Conservation (phyloP, 2,329 filamentous ascomycete genomes). For the Paraphoma sp. region DNA sequence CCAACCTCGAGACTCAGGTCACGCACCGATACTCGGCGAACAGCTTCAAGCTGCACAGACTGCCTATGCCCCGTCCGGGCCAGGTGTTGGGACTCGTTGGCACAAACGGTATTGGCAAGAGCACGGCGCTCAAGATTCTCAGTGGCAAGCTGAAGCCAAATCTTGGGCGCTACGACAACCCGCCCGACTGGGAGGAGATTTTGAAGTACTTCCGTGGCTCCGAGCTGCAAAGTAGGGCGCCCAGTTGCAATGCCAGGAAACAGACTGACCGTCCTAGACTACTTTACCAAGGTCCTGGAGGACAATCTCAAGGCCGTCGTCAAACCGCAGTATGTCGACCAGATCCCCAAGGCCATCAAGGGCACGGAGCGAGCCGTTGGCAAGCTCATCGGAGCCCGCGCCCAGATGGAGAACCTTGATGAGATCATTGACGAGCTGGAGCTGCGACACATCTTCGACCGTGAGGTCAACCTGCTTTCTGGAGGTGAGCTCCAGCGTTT, state of each 20-base stretch:
- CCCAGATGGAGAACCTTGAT: slow-evolving; percentile 79
- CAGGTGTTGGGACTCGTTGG: slow-evolving; percentile 96
- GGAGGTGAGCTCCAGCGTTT: slow-evolving; percentile 99
- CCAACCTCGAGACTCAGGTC: slow-evolving; percentile 97
- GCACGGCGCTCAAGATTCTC: slow-evolving; percentile 98
- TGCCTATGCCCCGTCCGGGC: slow-evolving; percentile 93
- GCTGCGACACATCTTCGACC: slow-evolving; percentile 86
- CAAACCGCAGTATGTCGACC: slow-evolving; percentile 99
- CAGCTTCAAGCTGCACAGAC: slow-evolving; percentile 98
- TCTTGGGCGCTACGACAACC: slow-evolving; percentile 91
- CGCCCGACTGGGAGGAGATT: slow-evolving; percentile 98
- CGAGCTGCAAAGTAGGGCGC: slow-evolving; percentile 84
- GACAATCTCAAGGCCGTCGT: slow-evolving; percentile 97
- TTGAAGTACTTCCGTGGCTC: slow-evolving; percentile 98
- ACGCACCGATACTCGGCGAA: slow-evolving; percentile 99
- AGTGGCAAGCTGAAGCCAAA: slow-evolving; percentile 99
- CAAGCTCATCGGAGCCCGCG: slow-evolving; percentile 76
- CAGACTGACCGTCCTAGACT: slow-evolving; percentile 65
- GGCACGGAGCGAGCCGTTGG: slow-evolving; percentile 80
- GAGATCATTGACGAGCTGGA: slow-evolving; percentile 86
- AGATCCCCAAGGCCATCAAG: slow-evolving; percentile 92
- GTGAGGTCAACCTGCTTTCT: slow-evolving; percentile 88
- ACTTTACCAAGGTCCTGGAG: slow-evolving; percentile 97
- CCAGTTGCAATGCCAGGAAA: neutral
- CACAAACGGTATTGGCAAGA: slow-evolving; percentile 99